Conservation (phyloP, 129 eudicot species). For the Tanacetum coccineum region DNA sequence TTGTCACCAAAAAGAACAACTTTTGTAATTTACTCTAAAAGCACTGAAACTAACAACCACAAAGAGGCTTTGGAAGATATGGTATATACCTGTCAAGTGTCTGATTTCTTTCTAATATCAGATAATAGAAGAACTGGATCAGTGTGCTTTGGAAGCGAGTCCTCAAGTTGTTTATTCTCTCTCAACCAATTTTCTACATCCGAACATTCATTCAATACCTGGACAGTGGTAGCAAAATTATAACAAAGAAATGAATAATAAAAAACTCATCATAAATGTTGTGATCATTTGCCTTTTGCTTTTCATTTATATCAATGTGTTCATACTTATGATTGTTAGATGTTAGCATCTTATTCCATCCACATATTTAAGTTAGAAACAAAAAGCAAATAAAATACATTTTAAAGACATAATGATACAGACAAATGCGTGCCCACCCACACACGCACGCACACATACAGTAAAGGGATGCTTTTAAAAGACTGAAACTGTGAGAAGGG, state of each 20-base stretch:
- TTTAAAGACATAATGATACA: no score
- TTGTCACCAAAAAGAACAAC: no score
- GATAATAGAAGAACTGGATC: conserved; percentile 63
- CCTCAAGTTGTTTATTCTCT: conserved; percentile 73
- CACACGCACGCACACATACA: no score
- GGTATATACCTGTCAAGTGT: conserved; percentile 62
- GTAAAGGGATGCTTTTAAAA: no score
- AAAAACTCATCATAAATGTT: not conserved
- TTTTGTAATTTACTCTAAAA: not conserved
- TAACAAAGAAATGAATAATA: not conserved
- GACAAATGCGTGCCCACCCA: no score
- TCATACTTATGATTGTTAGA: conserved; percentile 72
- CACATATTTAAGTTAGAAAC: no score
- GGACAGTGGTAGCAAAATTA: not conserved
- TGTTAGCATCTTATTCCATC: no score
- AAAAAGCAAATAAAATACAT: no score
- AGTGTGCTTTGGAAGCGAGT: conserved; percentile 59
- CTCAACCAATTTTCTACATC: conserved; percentile 90
- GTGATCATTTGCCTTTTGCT: conserved; percentile 54
- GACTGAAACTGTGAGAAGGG: no score
- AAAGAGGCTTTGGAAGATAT: no score
- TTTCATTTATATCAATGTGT: conserved; percentile 69
- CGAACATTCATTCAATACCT: conserved; percentile 76
- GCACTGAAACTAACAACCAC: no score
- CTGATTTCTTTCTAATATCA: conserved; percentile 67